A percentile compares a stretch with the other conserved stretches of the same genome.
phyloP scores from a whole-genome alignment of 768 basidiomycete species.

The Xerocomellus chrysenteron region DNA sequence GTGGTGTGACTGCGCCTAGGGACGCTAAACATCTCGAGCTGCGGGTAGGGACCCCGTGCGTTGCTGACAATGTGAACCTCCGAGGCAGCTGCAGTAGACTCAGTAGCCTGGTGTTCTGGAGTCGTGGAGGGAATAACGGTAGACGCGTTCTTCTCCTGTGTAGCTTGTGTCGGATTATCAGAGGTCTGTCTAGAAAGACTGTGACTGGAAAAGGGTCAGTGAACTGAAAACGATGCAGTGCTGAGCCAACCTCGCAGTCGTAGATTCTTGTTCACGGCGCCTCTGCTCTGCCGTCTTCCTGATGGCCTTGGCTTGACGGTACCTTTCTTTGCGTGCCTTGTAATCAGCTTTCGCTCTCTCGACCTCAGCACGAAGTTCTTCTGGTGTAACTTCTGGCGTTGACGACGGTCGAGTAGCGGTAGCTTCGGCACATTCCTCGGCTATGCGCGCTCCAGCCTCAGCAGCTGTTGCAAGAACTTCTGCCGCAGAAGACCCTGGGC shows the following conservation, averaged over 20 bases:
- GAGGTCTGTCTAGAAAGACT: conserved; percentile 29
- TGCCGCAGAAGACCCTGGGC: background rate
- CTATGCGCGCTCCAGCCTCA: conserved; percentile 13
- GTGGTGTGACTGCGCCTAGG: conserved; percentile 42
- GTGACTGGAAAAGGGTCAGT: conserved; percentile 6
- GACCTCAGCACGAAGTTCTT: conserved; percentile 41
- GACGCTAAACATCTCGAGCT: conserved; percentile 62
- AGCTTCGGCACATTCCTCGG: background rate
- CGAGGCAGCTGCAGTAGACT: conserved; percentile 15
- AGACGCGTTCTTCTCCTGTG: background rate
- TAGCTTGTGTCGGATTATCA: conserved; percentile 16
- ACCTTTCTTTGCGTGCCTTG: conserved; percentile 67
- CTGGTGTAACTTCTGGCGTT: conserved; percentile 9
- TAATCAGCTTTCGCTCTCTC: conserved; percentile 68
- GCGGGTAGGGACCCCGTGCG: conserved; percentile 58
- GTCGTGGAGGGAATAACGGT: conserved; percentile 4
- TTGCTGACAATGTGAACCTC: conserved; percentile 58
- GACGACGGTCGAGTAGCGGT: background rate
- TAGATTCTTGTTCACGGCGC: conserved; percentile 16
- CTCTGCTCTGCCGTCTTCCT: conserved; percentile 41
- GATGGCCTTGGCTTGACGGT: conserved; percentile 56
- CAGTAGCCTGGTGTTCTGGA: conserved; percentile 14
- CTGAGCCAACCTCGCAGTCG: conserved; percentile 28
- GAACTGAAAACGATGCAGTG: background rate
- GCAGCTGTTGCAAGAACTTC: conserved; percentile 20